Conservation (phyloP, 2,329 filamentous ascomycete genomes). For the Scortechinia acanthostroma region DNA sequence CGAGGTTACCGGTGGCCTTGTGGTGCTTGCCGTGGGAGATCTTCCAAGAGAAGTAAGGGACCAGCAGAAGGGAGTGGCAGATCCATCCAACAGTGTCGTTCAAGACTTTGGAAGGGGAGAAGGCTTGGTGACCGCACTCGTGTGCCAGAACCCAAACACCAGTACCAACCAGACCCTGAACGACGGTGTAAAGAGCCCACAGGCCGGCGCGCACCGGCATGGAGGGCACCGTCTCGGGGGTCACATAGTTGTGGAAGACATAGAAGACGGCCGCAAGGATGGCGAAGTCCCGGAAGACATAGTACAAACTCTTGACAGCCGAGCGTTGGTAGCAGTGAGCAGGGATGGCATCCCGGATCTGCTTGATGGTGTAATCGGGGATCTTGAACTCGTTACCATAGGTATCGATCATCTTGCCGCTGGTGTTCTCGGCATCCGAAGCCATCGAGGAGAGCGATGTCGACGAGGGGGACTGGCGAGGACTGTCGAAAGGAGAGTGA, state of each 20-base stretch:
- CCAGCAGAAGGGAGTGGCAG: conserved; percentile 16
- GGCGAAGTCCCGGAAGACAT: conserved; percentile 76
- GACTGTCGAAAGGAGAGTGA: conserved; percentile 47
- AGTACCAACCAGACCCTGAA: conserved; percentile 79
- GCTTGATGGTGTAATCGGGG: conserved; percentile 90
- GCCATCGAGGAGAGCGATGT: conserved; percentile 88
- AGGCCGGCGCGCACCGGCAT: conserved; percentile 56
- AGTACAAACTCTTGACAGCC: conserved; percentile 65
- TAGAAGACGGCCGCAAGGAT: conserved; percentile 73
- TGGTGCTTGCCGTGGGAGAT: conserved; percentile 99
- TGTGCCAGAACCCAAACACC: conserved; percentile 8
- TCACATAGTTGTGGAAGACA: conserved; percentile 82
- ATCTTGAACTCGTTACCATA: conserved; percentile 92
- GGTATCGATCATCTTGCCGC: conserved; percentile 70
- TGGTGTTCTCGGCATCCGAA: conserved; percentile 42
- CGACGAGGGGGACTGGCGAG: conserved; percentile 64
- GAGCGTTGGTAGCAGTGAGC: conserved; percentile 95
- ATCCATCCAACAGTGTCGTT: conserved; percentile 8
- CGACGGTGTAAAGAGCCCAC: conserved; percentile 62
- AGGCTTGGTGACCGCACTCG: conserved; percentile 9
- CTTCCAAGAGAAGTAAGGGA: conserved; percentile 97
- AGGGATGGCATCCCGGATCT: conserved; percentile 93
- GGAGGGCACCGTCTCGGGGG: conserved; percentile 73
- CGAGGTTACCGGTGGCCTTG: conserved; percentile 95
- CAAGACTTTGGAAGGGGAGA: conserved; percentile 5